Base-by-base conservation (phyloP, 768 basidiomycete species). In the Hygrophorus pudorinus region DNA sequence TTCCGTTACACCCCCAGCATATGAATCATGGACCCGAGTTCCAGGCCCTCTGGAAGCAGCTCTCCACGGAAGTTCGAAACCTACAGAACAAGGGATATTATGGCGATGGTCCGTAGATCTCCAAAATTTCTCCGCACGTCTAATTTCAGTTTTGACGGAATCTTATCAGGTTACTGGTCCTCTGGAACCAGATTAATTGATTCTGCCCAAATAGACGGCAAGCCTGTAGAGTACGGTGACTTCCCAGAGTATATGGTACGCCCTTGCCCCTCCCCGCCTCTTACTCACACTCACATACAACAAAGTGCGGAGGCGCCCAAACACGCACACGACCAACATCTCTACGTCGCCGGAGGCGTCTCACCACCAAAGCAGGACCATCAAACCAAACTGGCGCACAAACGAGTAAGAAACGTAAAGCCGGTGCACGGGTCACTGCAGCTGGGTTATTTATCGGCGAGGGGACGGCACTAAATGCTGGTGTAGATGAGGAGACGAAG, bases 251-350 rank as follows among this genome's bases (percentile, higher is more conserved):
- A 79, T 56, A 74, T 88, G 70, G 86, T 86, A 49, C 18, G 65
- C 46, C 36, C 38, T n/a, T 16, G 28, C 12, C 24, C 34, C n/a
- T 33, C 9, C 34, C 40, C n/a, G 16, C 8, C 11, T 24, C 24
- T 2, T 33, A 35, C 20, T 20, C 31, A 20, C 31, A 44, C 24
- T 17, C 13, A 40, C 29, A 28, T 37, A 8, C 35, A 41, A 14
- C 30, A 6, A 42, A 87, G 85, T 88, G 86, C 49, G 87, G 88
- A 42, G 87, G 86, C 11, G 85, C 87, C 11, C 83, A 88, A 55
- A 64, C 68, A 4, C 73, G 77, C 34, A 54, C 72, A 4, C 73
- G 81, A 3, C 81, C n/a, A 65, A 71, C 20, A 61, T 67, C 5
- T 52, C 12, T 62, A 12, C 68, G 67, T 16, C 71, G 71, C 2